Conservation (phyloP, 805 yeast species). For the Cyberlindnera mycetangii region DNA sequence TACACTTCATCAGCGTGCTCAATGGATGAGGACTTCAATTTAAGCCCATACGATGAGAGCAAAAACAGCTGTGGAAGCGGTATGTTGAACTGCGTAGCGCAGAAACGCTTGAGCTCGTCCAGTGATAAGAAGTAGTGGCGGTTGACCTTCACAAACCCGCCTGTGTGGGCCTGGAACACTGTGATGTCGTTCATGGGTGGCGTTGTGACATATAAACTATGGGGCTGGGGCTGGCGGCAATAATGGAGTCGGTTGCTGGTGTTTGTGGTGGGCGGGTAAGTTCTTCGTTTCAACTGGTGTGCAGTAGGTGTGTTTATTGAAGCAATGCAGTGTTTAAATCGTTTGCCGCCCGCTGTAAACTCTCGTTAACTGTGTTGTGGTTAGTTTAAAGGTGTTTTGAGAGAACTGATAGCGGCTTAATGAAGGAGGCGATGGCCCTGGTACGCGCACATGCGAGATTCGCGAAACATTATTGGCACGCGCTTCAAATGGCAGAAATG, state of each 20-base stretch:
- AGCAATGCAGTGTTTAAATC: background rate
- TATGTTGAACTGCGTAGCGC: slow-evolving; percentile 40
- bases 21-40: slow-evolving; percentile 44
- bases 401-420: background rate
- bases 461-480: background rate
- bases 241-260: background rate
- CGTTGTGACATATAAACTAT: background rate
- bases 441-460: background rate
- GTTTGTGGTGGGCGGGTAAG: background rate
- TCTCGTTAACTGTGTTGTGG: background rate
- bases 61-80: slow-evolving; percentile 44
- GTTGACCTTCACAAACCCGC: slow-evolving; percentile 35
- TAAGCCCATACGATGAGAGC: slow-evolving; percentile 63
- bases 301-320: background rate
- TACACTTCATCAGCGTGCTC: slow-evolving; percentile 52
- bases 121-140: slow-evolving; percentile 38
- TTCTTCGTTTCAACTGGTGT: background rate
- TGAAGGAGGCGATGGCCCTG: background rate
- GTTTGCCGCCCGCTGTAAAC: background rate
- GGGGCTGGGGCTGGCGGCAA: background rate
- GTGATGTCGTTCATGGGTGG: slow-evolving; percentile 12
- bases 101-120: slow-evolving; percentile 41
- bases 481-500: background rate
- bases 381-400: too few relatives aligned
- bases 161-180: slow-evolving; percentile 42